Base-by-base conservation (phyloP, 148 eudicot species). In the Fagopyrum tataricum region DNA sequence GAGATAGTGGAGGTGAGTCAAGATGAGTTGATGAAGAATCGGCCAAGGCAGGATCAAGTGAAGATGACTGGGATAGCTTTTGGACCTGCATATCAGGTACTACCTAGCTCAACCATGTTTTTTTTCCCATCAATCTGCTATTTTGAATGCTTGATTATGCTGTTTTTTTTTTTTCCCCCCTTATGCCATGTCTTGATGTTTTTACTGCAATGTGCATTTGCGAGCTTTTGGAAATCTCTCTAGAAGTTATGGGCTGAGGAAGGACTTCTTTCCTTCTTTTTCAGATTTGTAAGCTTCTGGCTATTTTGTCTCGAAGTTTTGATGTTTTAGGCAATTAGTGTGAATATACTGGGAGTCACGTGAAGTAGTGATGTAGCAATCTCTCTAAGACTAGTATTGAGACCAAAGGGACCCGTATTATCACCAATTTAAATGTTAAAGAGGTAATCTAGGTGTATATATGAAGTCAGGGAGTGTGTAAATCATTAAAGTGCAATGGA, bases 11-110 rank as follows among this genome's bases (percentile, higher is more conserved):
- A 95, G 89, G 98, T 95, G 69, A 91, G 85, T 74, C 97, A 95
- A 76, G 98, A 95, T 79, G 98, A 95, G 67, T 75, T 95, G 87
- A 88, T 90, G 80, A 95, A 91, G 81, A 87, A 95, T 73, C 84
- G 97, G 48, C 98, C 97, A 1, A 84, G 87, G 43, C 89, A 89
- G 78, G 98, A 94, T 76, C 85, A 84, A 72, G 82, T 78, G 47
- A 94, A 83, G 79, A 59, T 79, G 23, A 93, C 98, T 37, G 98
- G 98, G 44, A 81, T 90, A 7, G 91, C 97, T 48, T 91, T 91
- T 73, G 98, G 98, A 53, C 96, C 98, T 48, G 73, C 97, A 70
- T 89, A 91, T 78, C 96, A 89, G 95, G 98, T 94, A 84, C 40
- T 64, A 1, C 10, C 44, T 24, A 39, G 69, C 69, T 64, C 44